Conservation (phyloP, 2,329 filamentous ascomycete genomes). For the Boeremia exigua region DNA sequence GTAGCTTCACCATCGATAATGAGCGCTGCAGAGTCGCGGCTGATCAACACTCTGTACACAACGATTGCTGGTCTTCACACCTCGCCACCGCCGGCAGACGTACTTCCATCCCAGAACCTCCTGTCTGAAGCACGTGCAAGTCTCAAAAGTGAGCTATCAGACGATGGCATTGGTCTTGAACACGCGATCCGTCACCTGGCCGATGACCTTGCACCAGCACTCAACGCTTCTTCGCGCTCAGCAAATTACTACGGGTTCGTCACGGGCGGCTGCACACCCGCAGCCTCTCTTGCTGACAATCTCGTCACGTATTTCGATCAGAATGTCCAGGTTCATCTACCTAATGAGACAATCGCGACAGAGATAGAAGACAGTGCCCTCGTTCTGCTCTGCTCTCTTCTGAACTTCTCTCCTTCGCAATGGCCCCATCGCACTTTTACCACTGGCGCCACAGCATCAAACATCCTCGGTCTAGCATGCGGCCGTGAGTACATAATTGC, state of each 20-base stretch:
- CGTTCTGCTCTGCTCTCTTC: constrained; percentile 69
- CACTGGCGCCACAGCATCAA: constrained; percentile 72
- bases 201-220: constrained; percentile 58
- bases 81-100: constrained; percentile 26
- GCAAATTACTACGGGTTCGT: constrained; percentile 80
- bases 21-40: constrained; percentile 22
- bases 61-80: constrained; percentile 34
- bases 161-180: constrained; percentile 52
- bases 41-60: constrained; percentile 27
- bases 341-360: constrained; percentile 75
- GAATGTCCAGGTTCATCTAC: constrained; percentile 83
- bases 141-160: constrained; percentile 48
- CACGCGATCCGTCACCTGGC: constrained; percentile 53
- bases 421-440: constrained; percentile 83
- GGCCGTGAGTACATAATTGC: constrained; percentile 72
- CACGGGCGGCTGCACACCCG: constrained; percentile 79
- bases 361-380: constrained; percentile 77
- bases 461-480: constrained; percentile 69
- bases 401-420: constrained; percentile 61
- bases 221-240: constrained; percentile 67
- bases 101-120: constrained; percentile 43
- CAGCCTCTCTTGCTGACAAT: constrained; percentile 82
- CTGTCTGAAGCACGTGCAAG: constrained; percentile 41
- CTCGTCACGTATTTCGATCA: constrained; percentile 83
- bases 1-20: constrained; percentile 1